Conservation (phyloP, 2,329 filamentous ascomycete genomes). For the Cladosporium halotolerans region DNA sequence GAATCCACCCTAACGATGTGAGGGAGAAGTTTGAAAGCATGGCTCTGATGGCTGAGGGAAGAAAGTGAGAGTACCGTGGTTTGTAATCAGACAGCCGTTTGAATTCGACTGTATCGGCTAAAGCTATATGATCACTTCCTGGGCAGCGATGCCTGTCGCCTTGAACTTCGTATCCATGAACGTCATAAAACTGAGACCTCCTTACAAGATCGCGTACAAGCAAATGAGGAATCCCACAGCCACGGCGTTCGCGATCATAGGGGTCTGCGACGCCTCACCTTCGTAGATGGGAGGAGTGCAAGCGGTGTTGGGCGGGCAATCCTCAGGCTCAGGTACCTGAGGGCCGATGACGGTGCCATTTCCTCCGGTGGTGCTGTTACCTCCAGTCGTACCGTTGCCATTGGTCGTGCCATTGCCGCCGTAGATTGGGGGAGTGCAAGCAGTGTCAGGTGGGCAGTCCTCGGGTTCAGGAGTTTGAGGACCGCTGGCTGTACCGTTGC, state of each 20-base stretch:
- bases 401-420: conserved; percentile 3
- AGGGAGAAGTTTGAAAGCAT: conserved; percentile 36
- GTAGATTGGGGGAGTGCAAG: conserved; percentile 1
- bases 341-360: background rate
- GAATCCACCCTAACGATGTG: conserved; percentile 38
- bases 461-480: no score
- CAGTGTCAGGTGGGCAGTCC: conserved; percentile 4
- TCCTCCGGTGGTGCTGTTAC: background rate
- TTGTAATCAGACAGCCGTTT: no score
- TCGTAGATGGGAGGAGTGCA: conserved; percentile 6
- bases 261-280: background rate
- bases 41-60: background rate
- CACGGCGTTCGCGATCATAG: conserved; percentile 3
- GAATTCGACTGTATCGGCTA: no score
- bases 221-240: conserved; percentile 4
- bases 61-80: background rate
- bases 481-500: conserved; percentile 1
- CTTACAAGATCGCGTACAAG: conserved; percentile 5
- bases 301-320: conserved; percentile 4
- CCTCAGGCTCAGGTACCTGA: background rate
- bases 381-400: conserved; percentile 2
- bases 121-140: no score
- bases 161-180: no score
- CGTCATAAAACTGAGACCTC: background rate
- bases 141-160: no score